A percentile compares a stretch with the other conserved stretches of the same genome.
These are phyloP conservation scores for Cordyceps fumosorosea DNA, from an alignment of 2,329 filamentous ascomycete genomes.

Conservation along the genomic window DNA sequence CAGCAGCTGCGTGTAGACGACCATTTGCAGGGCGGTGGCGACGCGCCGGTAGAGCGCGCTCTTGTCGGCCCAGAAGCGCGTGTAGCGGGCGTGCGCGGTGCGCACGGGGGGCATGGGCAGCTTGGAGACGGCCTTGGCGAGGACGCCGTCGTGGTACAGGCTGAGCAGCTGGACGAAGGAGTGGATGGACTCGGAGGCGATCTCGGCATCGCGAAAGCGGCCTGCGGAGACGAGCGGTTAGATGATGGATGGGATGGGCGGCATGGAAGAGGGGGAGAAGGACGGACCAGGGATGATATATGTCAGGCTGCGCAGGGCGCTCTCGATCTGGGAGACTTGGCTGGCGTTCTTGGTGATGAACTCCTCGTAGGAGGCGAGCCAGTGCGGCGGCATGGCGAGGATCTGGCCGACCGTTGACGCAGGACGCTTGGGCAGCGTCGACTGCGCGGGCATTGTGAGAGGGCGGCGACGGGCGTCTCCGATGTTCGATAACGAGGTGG, in stretches of 20 bases:
- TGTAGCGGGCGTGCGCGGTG: slow-evolving; percentile 58
- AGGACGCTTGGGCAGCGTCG: slow-evolving; percentile 12
- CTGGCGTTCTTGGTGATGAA: slow-evolving; percentile 94
- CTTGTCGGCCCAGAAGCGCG: slow-evolving; percentile 57
- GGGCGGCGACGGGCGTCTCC: neutral
- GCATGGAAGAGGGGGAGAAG: neutral
- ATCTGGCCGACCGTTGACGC: slow-evolving; percentile 27
- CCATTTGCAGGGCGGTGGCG: slow-evolving; percentile 77
- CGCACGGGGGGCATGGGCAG: slow-evolving; percentile 46
- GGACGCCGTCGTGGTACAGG: slow-evolving; percentile 84
- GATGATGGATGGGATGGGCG: neutral
- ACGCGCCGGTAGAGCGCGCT: slow-evolving; percentile 70
- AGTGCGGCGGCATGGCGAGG: slow-evolving; percentile 55
- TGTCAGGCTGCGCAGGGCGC: slow-evolving; percentile 81
- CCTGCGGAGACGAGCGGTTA: slow-evolving; percentile 37
- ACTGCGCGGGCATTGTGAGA: slow-evolving; percentile 12
- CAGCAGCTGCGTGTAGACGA: slow-evolving; percentile 91
- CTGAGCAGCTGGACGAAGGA: slow-evolving; percentile 85
- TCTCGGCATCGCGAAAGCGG: slow-evolving; percentile 84
- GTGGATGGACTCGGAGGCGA: slow-evolving; percentile 88
- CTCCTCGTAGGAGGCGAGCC: slow-evolving; percentile 69
- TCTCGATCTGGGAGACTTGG: slow-evolving; percentile 92
- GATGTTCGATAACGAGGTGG: neutral
- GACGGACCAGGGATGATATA: slow-evolving; percentile 81
- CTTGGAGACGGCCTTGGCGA: slow-evolving; percentile 59